Conservation (phyloP, 805 yeast species). For the Ogataea trehaloabstinens region DNA sequence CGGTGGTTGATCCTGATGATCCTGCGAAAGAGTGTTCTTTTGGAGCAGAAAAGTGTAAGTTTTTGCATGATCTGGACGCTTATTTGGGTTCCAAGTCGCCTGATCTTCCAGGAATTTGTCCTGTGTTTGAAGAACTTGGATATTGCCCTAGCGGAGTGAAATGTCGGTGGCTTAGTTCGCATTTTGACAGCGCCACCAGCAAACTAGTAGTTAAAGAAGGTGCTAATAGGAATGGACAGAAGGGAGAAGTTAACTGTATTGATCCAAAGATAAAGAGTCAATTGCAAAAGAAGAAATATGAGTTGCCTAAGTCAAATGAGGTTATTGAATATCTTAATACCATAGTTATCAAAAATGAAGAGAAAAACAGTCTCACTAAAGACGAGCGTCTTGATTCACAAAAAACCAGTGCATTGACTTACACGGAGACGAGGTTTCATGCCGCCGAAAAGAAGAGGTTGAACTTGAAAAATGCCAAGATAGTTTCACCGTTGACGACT, state of each 20-base stretch:
- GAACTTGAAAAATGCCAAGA: slow-evolving; percentile 69
- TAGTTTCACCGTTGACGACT: slow-evolving; percentile 93
- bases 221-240: slow-evolving; percentile 23
- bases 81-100: slow-evolving; percentile 65
- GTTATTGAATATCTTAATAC: slow-evolving; percentile 66
- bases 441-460: slow-evolving; percentile 79
- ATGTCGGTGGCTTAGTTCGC: slow-evolving; percentile 86
- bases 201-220: slow-evolving; percentile 46
- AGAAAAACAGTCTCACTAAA: slow-evolving; percentile 34
- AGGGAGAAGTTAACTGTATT: slow-evolving; percentile 65
- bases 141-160: slow-evolving; percentile 90
- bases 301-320: slow-evolving; percentile 54
- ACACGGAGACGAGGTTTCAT: slow-evolving; percentile 73
- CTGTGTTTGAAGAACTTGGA: slow-evolving; percentile 79
- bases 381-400: slow-evolving; percentile 26
- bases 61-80: slow-evolving; percentile 66
- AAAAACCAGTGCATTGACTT: slow-evolving; percentile 45
- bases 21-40: slow-evolving; percentile 48
- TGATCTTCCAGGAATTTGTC: slow-evolving; percentile 79
- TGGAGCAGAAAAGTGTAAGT: slow-evolving; percentile 72
- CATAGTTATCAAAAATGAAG: slow-evolving; percentile 41
- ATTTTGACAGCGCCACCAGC: slow-evolving; percentile 48
- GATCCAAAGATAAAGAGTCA: slow-evolving; percentile 41
- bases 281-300: slow-evolving; percentile 62
- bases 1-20: slow-evolving; percentile 54